Conservation (phyloP, 495 filamentous ascomycete species). For the Podospora australis region DNA sequence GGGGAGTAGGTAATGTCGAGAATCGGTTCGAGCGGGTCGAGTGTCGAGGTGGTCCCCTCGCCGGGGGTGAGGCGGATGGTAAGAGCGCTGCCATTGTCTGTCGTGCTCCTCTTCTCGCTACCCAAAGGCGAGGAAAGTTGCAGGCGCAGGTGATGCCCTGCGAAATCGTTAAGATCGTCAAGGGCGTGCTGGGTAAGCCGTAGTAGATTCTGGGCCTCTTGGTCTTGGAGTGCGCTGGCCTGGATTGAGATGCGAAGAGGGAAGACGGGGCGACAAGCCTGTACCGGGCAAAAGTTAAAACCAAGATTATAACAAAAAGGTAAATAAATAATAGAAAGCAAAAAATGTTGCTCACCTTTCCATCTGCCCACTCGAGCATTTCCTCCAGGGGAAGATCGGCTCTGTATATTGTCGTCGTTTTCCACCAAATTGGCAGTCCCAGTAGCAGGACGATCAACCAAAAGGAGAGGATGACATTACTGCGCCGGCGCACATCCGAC, state of each 20-base stretch:
- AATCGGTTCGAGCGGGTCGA: conserved; percentile 61
- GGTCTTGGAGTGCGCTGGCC: conserved; percentile 55
- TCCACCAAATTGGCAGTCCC: conserved; percentile 93
- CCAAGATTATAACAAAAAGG: not conserved
- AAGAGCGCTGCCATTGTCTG: conserved; percentile 49
- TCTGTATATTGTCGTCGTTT: conserved; percentile 91
- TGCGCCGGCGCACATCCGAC: conserved; percentile 60
- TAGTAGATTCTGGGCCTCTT: conserved; percentile 70
- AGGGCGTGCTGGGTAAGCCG: conserved; percentile 83
- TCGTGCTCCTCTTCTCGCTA: conserved; percentile 23
- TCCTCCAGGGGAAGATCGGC: conserved; percentile 74
- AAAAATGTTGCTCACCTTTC: conserved; percentile 56
- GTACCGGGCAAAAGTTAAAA: not conserved
- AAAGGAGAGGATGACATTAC: conserved; percentile 76
- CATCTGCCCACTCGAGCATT: conserved; percentile 92
- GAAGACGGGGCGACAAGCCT: conserved; percentile 86
- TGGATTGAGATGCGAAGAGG: conserved; percentile 77
- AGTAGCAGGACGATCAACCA: conserved; percentile 81
- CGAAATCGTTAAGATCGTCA: conserved; percentile 86
- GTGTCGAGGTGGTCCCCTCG: conserved; percentile 52
- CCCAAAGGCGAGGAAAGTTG: conserved; percentile 48
- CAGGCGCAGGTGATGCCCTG: conserved; percentile 79
- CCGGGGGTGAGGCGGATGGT: conserved; percentile 63
- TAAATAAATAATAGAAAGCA: too few relatives aligned
- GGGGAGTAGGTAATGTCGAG: conserved; percentile 77